Conservation (phyloP, 2,329 filamentous ascomycete genomes). For the Leptographium galeiforme region DNA sequence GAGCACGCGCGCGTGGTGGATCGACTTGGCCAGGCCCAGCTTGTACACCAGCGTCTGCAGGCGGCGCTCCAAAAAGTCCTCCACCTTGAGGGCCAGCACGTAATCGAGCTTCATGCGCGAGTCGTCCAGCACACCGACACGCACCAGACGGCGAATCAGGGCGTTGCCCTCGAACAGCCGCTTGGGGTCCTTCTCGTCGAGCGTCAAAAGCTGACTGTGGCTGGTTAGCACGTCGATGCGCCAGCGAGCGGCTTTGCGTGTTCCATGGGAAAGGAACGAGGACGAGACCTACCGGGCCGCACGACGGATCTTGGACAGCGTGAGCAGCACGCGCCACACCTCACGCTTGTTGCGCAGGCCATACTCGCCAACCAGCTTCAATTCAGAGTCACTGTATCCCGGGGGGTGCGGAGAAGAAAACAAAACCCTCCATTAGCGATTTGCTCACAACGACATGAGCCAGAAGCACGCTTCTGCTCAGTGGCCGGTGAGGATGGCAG, state of each 20-base stretch:
- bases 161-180: conserved; percentile 99
- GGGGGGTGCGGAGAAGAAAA: conserved; percentile 1
- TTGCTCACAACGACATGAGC: conserved; percentile 76
- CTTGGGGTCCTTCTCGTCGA: conserved; percentile 99
- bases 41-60: conserved; percentile 99
- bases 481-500: conserved; percentile 41
- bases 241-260: too few species aligned
- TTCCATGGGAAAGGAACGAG: too few species aligned
- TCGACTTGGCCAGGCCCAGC: conserved; percentile 99
- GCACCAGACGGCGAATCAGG: conserved; percentile 98
- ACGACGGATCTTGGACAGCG: conserved; percentile 99
- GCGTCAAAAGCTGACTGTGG: conserved; percentile 89
- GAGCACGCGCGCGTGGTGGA: conserved; percentile 99
- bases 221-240: not conserved
- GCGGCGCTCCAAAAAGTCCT: conserved; percentile 99
- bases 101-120: conserved; percentile 99
- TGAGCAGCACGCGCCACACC: conserved; percentile 99
- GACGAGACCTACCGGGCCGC: conserved; percentile 72
- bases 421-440: conserved; percentile 15
- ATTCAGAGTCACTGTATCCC: conserved; percentile 76
- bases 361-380: conserved; percentile 99
- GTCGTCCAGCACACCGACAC: conserved; percentile 99
- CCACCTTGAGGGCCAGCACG: conserved; percentile 96
- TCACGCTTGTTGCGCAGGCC: conserved; percentile 99
- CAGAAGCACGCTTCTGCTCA: conserved; percentile 89